phyloP scores from a whole-genome alignment of 495 filamentous ascomycete species.

The Talaromyces thailandensis region DNA sequence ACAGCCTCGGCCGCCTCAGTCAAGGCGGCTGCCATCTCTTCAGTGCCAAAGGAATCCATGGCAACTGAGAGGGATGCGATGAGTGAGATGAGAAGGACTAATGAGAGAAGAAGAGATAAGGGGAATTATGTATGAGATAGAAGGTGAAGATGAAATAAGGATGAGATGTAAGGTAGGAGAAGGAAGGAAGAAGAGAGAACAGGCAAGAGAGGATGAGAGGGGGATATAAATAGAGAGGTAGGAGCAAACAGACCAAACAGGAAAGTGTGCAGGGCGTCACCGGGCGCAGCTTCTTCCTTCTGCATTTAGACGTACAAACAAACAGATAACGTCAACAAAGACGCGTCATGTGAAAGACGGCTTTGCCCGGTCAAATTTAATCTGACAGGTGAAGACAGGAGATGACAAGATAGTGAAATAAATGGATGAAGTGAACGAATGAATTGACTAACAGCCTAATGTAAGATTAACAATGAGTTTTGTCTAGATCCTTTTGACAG shows the following conservation, averaged over 20 bases:
- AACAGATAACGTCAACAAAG: not conserved
- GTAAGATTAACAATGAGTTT: not conserved
- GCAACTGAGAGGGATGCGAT: not conserved
- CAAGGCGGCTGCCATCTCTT: constrained; percentile 20
- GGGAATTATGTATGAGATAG: not conserved
- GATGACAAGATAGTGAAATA: not conserved
- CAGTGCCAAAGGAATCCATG: constrained; percentile 16
- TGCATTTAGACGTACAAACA: not conserved
- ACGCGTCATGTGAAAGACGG: not conserved
- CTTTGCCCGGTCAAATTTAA: not conserved
- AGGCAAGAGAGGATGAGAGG: not conserved
- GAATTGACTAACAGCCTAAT: not conserved
- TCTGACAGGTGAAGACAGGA: not conserved
- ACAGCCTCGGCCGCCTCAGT: constrained; percentile 25
- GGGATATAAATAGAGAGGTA: not conserved
- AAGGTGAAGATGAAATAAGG: constrained; percentile 6
- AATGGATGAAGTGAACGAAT: not conserved
- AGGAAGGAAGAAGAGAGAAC: not conserved
- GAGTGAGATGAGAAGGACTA: not conserved
- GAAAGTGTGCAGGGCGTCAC: not conserved
- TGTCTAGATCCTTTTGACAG: not conserved
- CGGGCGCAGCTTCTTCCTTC: not conserved
- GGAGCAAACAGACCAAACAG: not conserved
- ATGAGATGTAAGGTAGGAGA: constrained; percentile 4
- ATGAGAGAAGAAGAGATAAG: constrained; percentile 1